Base-by-base conservation (phyloP, 495 filamentous ascomycete species). In the Penicillium silybi region DNA sequence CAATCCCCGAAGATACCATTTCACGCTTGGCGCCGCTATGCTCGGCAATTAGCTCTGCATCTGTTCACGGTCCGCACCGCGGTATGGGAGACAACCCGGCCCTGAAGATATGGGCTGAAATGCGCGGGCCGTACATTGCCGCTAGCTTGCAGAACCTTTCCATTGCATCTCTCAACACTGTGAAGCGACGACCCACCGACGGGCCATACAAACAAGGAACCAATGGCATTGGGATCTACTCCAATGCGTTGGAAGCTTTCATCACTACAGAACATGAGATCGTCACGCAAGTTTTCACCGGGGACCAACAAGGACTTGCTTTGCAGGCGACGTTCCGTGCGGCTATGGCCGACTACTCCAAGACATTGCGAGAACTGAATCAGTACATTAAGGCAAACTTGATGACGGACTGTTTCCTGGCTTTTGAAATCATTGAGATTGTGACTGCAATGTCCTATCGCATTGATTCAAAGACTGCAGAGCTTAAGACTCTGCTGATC, bases 401-500 rank as follows among this genome's bases (percentile, higher is more conserved):
- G 37, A 84, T 82, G 59, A 97, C 91, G 1, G 93, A 99, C 69
- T 96, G 95, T 71, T 99, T 88, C 65, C 80, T 99, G 20, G 91
- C 90, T 4, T 99, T 95, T 64, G 93, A 99, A 63, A 91, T 97
- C 47, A 87, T 96, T 40, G 92, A 95, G 58, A 89, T 96, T 52
- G 87, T 99, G 38, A 88, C 88, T 3, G 78, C 78, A 29, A 79
- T 95, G 52, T 90, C 88, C 11, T 83, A 85, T 54, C 83, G 85
- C 41, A 76, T 99, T 6, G 95, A 95, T 46, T 71, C 76, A 2
- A 84, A 86, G 59, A 93, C 89, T 5, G 90, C 89, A 2, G 92
- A 95, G 64, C 81, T 96, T 35, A 95, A 95, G 65, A 79, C 80
- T 32, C 79, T 86, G 11, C 83, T 97, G 41, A 83, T 87, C 1